These are phyloP conservation scores for Calvatia gigantea DNA, from an alignment of 768 basidiomycete genomes.

Conservation along the genomic window DNA sequence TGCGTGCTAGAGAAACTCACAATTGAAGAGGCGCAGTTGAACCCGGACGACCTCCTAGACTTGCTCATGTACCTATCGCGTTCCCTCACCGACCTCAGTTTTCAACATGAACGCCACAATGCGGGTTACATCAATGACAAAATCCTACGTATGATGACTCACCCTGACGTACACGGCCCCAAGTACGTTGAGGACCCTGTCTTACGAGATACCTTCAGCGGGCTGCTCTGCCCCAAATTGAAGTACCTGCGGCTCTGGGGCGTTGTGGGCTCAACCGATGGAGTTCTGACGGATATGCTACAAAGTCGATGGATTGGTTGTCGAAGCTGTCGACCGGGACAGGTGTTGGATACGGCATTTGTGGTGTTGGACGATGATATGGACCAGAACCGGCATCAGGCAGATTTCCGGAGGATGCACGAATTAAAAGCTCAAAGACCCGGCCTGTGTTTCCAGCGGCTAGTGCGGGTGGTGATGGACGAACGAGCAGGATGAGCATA, in stretches of 20 bases:
- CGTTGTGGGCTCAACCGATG: constrained; percentile 22
- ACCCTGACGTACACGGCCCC: constrained; percentile 21
- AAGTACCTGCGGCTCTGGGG: constrained; percentile 22
- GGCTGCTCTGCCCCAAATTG: constrained; percentile 19
- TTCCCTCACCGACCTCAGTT: constrained; percentile 10
- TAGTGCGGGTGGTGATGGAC: constrained; percentile 8
- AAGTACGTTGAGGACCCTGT: constrained; percentile 3
- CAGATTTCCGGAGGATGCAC: constrained; percentile 10
- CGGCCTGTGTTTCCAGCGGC: constrained; percentile 8
- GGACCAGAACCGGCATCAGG: constrained; percentile 14
- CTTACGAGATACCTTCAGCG: not conserved
- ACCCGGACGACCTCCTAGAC: constrained; percentile 7
- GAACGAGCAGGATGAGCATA: not conserved
- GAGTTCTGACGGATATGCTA: constrained; percentile 26
- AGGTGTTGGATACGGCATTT: constrained; percentile 16
- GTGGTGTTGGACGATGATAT: constrained; percentile 15
- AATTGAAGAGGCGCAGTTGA: constrained; percentile 8
- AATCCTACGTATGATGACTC: constrained; percentile 19
- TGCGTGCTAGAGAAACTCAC: constrained; percentile 10
- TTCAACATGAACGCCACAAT: constrained; percentile 10
- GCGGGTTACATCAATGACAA: constrained; percentile 7
- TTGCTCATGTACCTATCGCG: constrained; percentile 8
- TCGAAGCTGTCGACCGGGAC: constrained; percentile 9
- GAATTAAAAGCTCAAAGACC: constrained; percentile 4
- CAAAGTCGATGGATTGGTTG: constrained; percentile 21